Evolutionary conservation across 2,329 filamentous ascomycete species (phyloP).

Genomic region (Trichoderma breve): DNA sequence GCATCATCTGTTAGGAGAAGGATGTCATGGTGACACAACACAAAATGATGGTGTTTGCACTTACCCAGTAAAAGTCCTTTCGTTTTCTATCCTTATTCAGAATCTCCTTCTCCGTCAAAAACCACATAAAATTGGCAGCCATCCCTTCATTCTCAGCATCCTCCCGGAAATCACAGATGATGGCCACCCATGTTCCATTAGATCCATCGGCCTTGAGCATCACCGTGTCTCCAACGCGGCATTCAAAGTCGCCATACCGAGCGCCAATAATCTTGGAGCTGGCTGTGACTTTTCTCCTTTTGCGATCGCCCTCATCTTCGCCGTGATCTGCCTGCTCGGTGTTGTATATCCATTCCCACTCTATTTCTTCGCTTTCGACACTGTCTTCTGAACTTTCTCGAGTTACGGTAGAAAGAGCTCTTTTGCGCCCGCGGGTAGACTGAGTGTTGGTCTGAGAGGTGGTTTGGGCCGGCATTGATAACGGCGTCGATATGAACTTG

Average conservation of each 20-base stretch:
- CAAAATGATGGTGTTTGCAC: constrained; percentile 21
- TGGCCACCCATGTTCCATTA: constrained; percentile 87
- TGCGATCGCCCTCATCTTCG: constrained; percentile 34
- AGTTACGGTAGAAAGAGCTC: constrained; percentile 28
- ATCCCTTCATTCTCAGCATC: constrained; percentile 65
- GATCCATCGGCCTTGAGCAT: constrained; percentile 83
- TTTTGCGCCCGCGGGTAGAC: constrained; percentile 24
- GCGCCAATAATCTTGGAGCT: constrained; percentile 69
- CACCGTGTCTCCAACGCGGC: constrained; percentile 77
- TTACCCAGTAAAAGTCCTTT: constrained; percentile 69
- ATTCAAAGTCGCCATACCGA: constrained; percentile 76
- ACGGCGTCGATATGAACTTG: constrained; percentile 18
- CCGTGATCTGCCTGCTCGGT: constrained; percentile 32
- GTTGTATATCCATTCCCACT: constrained; percentile 78
- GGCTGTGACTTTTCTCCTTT: constrained; percentile 36
- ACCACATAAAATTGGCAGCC: constrained; percentile 91
- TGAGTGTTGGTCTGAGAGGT: constrained; percentile 23
- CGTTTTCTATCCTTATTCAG: constrained; percentile 79
- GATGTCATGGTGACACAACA: neutral
- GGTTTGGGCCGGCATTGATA: constrained; percentile 29
- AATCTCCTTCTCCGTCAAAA: constrained; percentile 87
- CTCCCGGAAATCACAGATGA: constrained; percentile 79
- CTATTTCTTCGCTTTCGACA: constrained; percentile 66
- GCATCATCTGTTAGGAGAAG: neutral
- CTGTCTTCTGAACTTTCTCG: constrained; percentile 85